Percentiles rank a stretch among this genome's conserved stretches.
Evolutionary conservation across 768 basidiomycete genomes (phyloP).

Genomic region (Kwoniella mangroviensis): DNA sequence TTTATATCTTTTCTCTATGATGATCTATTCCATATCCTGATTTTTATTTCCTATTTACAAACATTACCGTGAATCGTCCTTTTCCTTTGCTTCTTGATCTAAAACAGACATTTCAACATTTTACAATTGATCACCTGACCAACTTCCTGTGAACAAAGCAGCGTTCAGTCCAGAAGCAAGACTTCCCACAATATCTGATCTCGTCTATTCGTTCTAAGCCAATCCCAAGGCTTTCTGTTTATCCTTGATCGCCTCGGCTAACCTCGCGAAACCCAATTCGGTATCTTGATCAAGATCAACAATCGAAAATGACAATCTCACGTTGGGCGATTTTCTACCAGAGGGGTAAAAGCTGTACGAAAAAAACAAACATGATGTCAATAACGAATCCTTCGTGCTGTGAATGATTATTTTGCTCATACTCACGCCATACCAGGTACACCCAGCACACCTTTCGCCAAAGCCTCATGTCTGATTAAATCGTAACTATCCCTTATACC

Average conservation of each 20-base stretch:
- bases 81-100: too few relatives aligned
- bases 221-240: conserved; percentile 37
- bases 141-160: too few relatives aligned
- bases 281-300: conserved; percentile 64
- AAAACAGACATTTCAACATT: too few relatives aligned
- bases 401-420: neutral
- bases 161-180: too few relatives aligned
- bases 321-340: conserved; percentile 71
- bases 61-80: too few relatives aligned
- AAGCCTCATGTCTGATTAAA: conserved; percentile 74
- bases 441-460: conserved; percentile 82
- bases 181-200: too few relatives aligned
- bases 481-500: conserved; percentile 71
- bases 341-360: conserved; percentile 72
- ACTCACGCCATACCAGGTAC: conserved; percentile 69
- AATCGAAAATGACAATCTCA: conserved; percentile 78
- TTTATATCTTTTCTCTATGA: too few relatives aligned
- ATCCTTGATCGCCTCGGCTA: conserved; percentile 62
- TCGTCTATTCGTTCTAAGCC: conserved; percentile 23
- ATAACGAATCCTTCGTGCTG: neutral
- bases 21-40: too few relatives aligned
- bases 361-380: neutral
- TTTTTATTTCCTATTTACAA: too few relatives aligned
- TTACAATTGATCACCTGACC: too few relatives aligned
- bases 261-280: conserved; percentile 71